Evolutionary conservation across 148 eudicot genomes (phyloP), one percentile per base, ranked within the genome.

Genomic region (Selenicereus undatus): DNA sequence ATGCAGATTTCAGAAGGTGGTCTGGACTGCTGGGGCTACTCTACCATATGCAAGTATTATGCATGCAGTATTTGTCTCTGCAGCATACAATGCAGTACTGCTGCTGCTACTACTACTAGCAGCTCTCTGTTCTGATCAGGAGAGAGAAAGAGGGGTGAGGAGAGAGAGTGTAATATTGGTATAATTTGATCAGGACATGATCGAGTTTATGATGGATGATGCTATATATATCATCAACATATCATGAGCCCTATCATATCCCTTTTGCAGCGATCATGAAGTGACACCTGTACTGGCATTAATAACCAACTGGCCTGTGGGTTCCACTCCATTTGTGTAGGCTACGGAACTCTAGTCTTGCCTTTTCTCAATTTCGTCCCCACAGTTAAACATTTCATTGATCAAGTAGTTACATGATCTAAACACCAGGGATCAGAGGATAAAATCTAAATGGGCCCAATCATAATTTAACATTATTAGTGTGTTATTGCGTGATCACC

Each of bases 61-160:
- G 68, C 68, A 62, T 65, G 71, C 71, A 65, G 71, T 24, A 65
- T 26, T 65, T 65, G 71, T 65, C 71, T 65, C 71, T 65, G 26
- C 26, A 60, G 26, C 8, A 60, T 3, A n/a, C 9, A 21, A 36
- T 36, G 9, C 11, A 20, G n/a, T 0, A n/a, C 3, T 2, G n/a
- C n/a, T 4, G 4, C 3, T 36, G 4, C 39, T 36, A 36, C 39
- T 36, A 36, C 39, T 36, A 4, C 3, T 36, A 4, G 39, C 39
- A 36, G 39, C n/a, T 24, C 10, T 17, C 16, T 11, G 69, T 8
- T 65, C 71, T 24, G 32, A 26, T 65, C 71, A 11, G 26, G 30
- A 65, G 4, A 65, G 32, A 65, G 17, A 65, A 30, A 65, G 17
- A 27, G 71, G 26, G 30, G 8, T 11, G 29, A 24, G 32, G 32